phyloP scores from a whole-genome alignment of 306 rosid species.

The Lupinus albus region DNA sequence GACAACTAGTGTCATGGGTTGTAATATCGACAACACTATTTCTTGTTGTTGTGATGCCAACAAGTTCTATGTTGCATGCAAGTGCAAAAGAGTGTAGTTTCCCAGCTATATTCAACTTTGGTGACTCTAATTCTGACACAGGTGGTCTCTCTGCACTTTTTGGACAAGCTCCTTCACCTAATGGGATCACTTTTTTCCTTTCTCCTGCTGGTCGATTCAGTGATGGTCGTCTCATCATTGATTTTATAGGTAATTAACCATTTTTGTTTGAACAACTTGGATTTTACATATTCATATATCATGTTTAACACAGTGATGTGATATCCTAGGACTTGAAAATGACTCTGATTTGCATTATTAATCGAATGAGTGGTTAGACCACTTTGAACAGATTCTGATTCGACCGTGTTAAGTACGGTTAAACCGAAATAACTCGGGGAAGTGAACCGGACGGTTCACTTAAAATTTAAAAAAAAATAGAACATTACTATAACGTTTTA shows the following conservation, averaged over 20 bases:
- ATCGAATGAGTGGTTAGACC: too few relatives aligned
- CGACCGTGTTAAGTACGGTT: too few relatives aligned
- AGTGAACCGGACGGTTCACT: too few relatives aligned
- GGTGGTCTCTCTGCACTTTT: conserved; percentile 62
- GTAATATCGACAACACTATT: conserved; percentile 27
- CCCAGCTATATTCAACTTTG: conserved; percentile 61
- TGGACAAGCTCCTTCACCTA: conserved; percentile 64
- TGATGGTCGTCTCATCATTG: conserved; percentile 65
- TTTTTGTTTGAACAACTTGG: not conserved
- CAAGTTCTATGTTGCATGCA: not conserved
- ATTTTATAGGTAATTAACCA: conserved; percentile 51
- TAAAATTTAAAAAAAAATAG: too few relatives aligned
- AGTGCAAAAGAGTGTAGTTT: conserved; percentile 32
- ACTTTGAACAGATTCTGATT: too few relatives aligned
- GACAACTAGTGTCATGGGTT: not conserved
- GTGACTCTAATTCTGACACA: conserved; percentile 70
- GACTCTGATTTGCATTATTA: too few relatives aligned
- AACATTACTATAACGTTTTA: too few relatives aligned
- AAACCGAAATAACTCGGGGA: too few relatives aligned
- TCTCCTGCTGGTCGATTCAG: conserved; percentile 57
- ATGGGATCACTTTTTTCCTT: conserved; percentile 59
- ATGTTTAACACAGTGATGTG: too few relatives aligned
- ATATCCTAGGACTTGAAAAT: too few relatives aligned
- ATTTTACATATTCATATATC: too few relatives aligned
- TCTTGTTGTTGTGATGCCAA: conserved; percentile 7